A percentile compares a stretch with the other conserved stretches of the same genome.
These are phyloP conservation scores for Rhynchospora breviuscula DNA, from an alignment of 176 grass and related monocot genomes.

Conservation along the genomic window DNA sequence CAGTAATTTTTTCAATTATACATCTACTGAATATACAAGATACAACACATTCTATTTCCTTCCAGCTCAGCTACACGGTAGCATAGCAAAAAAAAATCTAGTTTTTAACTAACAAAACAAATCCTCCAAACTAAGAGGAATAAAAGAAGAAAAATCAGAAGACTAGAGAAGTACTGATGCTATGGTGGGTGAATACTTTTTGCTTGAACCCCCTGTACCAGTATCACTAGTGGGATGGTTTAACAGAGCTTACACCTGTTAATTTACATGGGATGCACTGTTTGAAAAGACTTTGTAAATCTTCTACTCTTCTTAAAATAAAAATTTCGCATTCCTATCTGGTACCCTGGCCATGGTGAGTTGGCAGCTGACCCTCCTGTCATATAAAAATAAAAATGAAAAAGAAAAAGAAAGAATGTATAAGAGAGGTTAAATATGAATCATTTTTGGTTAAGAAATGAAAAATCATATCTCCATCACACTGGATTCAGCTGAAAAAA, in stretches of 20 bases:
- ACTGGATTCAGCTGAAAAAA: neutral
- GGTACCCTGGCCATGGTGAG: slow-evolving; percentile 24
- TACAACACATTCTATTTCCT: neutral
- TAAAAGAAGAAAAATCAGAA: neutral
- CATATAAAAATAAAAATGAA: too few relatives aligned
- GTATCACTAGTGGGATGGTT: neutral
- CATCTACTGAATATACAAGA: neutral
- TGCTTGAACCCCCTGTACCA: neutral
- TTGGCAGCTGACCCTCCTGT: slow-evolving; percentile 19
- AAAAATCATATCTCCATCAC: neutral
- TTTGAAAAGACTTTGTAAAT: neutral
- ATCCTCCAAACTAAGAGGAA: neutral
- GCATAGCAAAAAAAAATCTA: neutral
- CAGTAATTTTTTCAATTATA: neutral
- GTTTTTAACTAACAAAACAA: neutral
- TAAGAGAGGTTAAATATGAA: neutral
- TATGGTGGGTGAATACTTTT: neutral
- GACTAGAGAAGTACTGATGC: neutral
- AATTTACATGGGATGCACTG: neutral
- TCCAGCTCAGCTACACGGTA: neutral
- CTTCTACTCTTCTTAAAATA: neutral
- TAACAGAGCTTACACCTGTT: neutral
- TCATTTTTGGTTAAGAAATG: neutral
- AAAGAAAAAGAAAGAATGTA: neutral
- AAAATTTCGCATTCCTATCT: slow-evolving; percentile 18